phyloP scores from a whole-genome alignment of 768 basidiomycete genomes.

The Boletus vinaceobasis region DNA sequence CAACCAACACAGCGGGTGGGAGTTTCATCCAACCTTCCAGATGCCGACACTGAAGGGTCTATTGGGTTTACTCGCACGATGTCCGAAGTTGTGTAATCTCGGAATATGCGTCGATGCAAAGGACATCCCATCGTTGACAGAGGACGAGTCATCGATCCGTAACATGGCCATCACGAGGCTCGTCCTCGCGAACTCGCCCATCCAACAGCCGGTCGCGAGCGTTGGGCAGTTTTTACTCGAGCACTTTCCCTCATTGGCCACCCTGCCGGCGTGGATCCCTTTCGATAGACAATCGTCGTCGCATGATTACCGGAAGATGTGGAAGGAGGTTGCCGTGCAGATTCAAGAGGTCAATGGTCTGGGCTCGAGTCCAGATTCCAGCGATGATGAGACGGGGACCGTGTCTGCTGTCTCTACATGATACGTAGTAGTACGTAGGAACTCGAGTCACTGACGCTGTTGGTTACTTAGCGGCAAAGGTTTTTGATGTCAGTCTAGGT shows the following conservation, averaged over 20 bases:
- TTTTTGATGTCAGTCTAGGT: no score
- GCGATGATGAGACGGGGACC: background rate
- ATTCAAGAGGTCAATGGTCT: background rate
- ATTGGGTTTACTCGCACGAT: background rate
- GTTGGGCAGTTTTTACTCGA: constrained; percentile 1
- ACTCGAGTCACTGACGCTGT: no score
- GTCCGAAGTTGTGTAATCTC: background rate
- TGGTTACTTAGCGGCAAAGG: no score
- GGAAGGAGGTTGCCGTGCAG: background rate
- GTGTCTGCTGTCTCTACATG: background rate
- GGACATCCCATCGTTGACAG: background rate
- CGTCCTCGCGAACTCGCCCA: background rate
- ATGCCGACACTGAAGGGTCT: constrained; percentile 2
- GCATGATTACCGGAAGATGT: background rate
- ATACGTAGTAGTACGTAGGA: no score
- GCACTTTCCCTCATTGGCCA: constrained; percentile 1
- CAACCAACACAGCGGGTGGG: background rate
- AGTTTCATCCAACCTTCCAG: background rate
- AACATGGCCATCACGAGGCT: constrained; percentile 2
- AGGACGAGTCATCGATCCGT: background rate
- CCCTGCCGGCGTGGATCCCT: background rate
- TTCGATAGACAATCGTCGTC: no score
- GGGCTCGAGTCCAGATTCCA: background rate
- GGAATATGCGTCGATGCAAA: constrained; percentile 1
- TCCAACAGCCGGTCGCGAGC: background rate